Evolutionary conservation across 2,329 filamentous ascomycete genomes (phyloP).

Genomic region (Cryphonectria nitschkei): DNA sequence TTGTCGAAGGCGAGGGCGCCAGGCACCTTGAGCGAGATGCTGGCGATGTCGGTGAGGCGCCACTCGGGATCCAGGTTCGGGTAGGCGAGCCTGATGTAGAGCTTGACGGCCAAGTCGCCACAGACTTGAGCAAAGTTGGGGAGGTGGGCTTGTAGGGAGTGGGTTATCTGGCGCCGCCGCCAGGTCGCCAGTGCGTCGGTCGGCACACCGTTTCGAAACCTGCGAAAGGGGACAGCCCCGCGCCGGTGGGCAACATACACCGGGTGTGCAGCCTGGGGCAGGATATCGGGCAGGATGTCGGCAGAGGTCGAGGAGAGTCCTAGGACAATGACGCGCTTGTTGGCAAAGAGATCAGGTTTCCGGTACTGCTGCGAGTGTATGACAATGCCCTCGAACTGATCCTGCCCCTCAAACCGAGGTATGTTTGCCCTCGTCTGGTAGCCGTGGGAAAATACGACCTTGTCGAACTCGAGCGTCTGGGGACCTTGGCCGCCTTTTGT

Average conservation of each 20-base stretch:
- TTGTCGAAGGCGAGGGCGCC: conserved; percentile 35
- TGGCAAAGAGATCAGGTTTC: conserved; percentile 25
- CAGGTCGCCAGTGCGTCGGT: conserved; percentile 33
- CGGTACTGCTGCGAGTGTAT: conserved; percentile 30
- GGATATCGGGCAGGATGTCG: conserved; percentile 28
- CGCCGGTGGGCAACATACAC: conserved; percentile 30
- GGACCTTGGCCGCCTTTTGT: conserved; percentile 19
- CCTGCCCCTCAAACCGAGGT: conserved; percentile 27
- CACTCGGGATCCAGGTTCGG: conserved; percentile 37
- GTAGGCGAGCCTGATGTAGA: conserved; percentile 15
- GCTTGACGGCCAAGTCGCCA: conserved; percentile 11
- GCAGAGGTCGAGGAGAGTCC: conserved; percentile 30
- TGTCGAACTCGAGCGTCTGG: conserved; percentile 32
- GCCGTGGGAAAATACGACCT: conserved; percentile 29
- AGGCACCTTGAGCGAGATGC: conserved; percentile 24
- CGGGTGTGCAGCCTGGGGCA: conserved; percentile 23
- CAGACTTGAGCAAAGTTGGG: conserved; percentile 31
- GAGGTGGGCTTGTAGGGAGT: conserved; percentile 23
- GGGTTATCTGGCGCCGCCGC: conserved; percentile 32
- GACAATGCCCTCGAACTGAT: conserved; percentile 23
- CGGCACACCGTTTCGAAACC: conserved; percentile 23
- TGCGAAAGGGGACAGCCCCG: conserved; percentile 26
- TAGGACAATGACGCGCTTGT: conserved; percentile 29
- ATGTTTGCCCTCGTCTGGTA: conserved; percentile 22
- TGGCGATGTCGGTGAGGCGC: conserved; percentile 32